Percentiles rank a stretch among this genome's conserved stretches.
Evolutionary conservation across 441 rosid genomes (phyloP).

Genomic region (Populus hybrid): DNA sequence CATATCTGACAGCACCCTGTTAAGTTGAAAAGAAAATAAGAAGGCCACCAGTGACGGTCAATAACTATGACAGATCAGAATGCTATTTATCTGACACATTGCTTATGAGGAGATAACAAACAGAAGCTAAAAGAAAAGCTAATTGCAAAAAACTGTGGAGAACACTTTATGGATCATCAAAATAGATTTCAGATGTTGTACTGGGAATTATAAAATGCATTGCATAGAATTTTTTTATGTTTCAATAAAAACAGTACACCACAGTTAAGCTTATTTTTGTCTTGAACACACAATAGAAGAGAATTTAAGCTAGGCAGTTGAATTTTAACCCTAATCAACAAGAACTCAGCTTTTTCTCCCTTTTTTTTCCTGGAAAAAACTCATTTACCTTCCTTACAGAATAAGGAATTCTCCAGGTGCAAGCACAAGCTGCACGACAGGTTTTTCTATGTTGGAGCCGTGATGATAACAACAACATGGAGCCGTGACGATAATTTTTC

Average conservation of each 20-base stretch:
- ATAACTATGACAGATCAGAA: not conserved
- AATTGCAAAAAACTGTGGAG: not conserved
- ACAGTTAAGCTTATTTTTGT: not conserved
- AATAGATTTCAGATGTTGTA: not conserved
- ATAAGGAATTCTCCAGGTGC: not conserved
- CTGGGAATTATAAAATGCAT: not conserved
- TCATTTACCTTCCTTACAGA: not conserved
- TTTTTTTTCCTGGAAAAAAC: not conserved
- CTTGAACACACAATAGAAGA: not conserved
- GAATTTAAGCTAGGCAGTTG: not conserved
- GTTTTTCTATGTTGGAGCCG: not conserved
- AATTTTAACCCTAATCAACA: not conserved
- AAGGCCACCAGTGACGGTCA: not conserved
- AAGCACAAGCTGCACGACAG: not conserved
- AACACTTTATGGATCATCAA: not conserved
- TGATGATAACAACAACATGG: not conserved
- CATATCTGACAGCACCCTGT: not conserved
- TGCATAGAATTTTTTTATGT: not conserved
- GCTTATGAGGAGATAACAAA: not conserved
- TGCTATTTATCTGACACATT: not conserved
- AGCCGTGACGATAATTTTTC: not conserved
- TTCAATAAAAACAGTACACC: not conserved
- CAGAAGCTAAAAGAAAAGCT: not conserved
- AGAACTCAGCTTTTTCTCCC: not conserved
- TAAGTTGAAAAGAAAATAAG: not conserved